These are phyloP conservation scores for Xanthoparmelia taractica DNA, from an alignment of 495 filamentous ascomycete genomes.

Conservation along the genomic window DNA sequence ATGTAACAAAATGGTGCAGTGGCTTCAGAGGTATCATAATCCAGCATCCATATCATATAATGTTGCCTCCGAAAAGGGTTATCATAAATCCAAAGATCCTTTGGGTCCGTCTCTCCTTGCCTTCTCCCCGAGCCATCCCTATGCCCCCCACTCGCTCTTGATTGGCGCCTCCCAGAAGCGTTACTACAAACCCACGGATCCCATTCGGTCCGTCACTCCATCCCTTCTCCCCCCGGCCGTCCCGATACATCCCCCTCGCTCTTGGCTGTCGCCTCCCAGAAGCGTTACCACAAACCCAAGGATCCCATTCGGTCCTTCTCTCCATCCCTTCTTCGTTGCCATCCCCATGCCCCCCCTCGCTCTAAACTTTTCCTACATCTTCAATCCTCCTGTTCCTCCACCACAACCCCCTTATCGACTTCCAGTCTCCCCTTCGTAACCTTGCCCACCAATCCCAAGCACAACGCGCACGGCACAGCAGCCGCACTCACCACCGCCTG, in stretches of 20 bases:
- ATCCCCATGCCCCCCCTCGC: not conserved
- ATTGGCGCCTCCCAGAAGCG: too few relatives aligned
- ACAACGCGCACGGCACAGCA: slow-evolving; percentile 58
- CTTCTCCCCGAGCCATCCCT: too few relatives aligned
- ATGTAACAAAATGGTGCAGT: not conserved
- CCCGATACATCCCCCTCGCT: too few relatives aligned
- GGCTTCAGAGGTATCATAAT: not conserved
- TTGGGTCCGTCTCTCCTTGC: too few relatives aligned
- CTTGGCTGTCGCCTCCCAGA: too few relatives aligned
- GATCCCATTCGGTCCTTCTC: not conserved
- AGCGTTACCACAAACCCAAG: not conserved
- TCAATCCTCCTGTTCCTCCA: not conserved
- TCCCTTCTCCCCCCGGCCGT: too few relatives aligned
- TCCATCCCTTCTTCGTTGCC: not conserved
- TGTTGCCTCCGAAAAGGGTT: not conserved
- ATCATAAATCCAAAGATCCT: not conserved
- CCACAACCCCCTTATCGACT: slow-evolving; percentile 29
- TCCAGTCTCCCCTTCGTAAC: slow-evolving; percentile 50
- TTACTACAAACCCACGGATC: too few relatives aligned
- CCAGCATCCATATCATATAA: not conserved
- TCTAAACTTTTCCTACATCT: not conserved
- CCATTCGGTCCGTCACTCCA: too few relatives aligned
- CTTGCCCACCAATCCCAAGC: slow-evolving; percentile 56
- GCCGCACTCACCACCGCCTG: slow-evolving; percentile 60
- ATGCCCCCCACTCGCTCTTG: too few relatives aligned